Percentiles rank a stretch among this genome's conserved stretches.
These are phyloP conservation scores for Fragaria ananassa DNA, from an alignment of 306 rosid species.

Conservation along the genomic window DNA sequence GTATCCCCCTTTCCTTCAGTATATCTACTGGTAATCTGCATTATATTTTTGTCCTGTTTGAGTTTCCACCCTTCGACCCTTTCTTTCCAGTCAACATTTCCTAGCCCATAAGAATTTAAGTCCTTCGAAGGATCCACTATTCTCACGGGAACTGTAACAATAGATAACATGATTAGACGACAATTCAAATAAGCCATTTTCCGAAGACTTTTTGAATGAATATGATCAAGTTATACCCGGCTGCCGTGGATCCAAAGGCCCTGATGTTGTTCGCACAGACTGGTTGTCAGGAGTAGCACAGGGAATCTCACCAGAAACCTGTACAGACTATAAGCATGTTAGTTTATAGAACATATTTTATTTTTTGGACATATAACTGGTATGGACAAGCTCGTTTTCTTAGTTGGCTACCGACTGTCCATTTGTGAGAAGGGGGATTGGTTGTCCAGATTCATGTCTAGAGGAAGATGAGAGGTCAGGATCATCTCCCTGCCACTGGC, in stretches of 20 bases:
- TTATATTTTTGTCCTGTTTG: conserved; percentile 86
- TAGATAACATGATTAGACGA: conserved; percentile 20
- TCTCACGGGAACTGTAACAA: conserved; percentile 75
- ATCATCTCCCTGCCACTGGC: conserved; percentile 82
- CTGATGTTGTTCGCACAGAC: conserved; percentile 86
- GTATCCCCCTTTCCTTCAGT: conserved; percentile 87
- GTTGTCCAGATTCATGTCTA: conserved; percentile 82
- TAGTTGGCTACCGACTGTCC: conserved; percentile 63
- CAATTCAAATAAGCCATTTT: conserved; percentile 15
- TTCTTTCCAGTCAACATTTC: conserved; percentile 99
- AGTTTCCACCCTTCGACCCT: conserved; percentile 98
- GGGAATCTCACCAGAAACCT: conserved; percentile 94
- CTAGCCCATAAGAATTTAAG: conserved; percentile 91
- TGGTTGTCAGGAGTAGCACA: conserved; percentile 86
- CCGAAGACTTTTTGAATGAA: not conserved
- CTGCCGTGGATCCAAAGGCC: conserved; percentile 93
- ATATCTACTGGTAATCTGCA: conserved; percentile 70
- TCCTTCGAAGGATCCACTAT: conserved; percentile 94
- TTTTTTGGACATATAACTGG: not conserved
- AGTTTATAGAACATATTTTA: not conserved
- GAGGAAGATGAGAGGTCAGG: conserved; percentile 78
- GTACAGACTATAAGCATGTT: conserved; percentile 21
- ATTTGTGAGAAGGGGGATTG: conserved; percentile 84
- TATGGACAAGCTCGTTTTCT: not conserved
- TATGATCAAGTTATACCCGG: conserved; percentile 56